Percentiles rank a stretch among this genome's conserved stretches.
These are phyloP conservation scores for Thymus quinquecostatus DNA, from an alignment of 257 asterid genomes.

Conservation along the genomic window DNA sequence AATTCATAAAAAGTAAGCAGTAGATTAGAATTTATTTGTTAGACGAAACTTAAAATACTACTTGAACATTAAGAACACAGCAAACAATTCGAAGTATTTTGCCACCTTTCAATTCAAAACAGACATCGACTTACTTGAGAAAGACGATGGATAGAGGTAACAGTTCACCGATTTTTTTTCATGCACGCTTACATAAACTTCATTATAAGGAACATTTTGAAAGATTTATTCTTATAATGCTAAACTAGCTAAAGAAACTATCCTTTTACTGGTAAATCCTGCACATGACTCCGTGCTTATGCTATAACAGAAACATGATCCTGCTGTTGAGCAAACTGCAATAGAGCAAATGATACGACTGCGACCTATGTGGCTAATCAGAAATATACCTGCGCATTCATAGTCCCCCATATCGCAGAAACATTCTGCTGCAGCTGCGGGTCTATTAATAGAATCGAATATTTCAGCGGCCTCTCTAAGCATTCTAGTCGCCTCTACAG, in stretches of 20 bases:
- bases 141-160: background rate
- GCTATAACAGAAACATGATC: background rate
- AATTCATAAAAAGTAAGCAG: background rate
- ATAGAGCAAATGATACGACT: background rate
- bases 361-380: background rate
- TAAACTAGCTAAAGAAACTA: no score
- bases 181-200: background rate
- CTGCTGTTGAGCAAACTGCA: background rate
- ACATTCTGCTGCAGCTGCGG: constrained; percentile 68
- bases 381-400: constrained; percentile 55
- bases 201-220: no score
- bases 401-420: constrained; percentile 63
- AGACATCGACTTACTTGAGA: background rate
- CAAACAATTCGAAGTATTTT: no score
- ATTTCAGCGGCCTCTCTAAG: constrained; percentile 73
- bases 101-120: no score
- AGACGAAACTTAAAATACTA: background rate
- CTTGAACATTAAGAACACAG: no score
- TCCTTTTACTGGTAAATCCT: no score
- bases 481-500: constrained; percentile 37
- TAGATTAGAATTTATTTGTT: background rate
- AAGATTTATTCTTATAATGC: no score
- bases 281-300: no score
- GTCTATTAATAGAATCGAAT: constrained; percentile 49
- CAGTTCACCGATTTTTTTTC: background rate